These are phyloP conservation scores for Ilyonectria robusta DNA, from an alignment of 2,329 filamentous ascomycete genomes.

Conservation along the genomic window DNA sequence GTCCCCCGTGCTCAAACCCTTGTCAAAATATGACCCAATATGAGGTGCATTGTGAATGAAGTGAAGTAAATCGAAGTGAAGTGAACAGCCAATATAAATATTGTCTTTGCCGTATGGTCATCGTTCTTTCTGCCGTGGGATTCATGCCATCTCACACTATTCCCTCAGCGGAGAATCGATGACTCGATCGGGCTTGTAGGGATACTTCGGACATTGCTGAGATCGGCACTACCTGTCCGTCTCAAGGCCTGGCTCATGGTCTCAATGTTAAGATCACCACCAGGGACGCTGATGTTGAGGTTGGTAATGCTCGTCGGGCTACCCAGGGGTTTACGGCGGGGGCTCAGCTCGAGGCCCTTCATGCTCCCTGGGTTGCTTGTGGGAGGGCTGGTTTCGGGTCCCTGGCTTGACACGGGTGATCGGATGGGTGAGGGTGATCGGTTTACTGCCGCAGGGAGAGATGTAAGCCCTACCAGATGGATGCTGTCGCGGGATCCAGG, in stretches of 20 bases:
- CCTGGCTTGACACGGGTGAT: constrained; percentile 82
- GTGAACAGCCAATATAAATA: constrained; percentile 24
- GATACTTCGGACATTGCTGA: constrained; percentile 70
- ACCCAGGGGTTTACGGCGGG: constrained; percentile 70
- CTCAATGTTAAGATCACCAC: constrained; percentile 85
- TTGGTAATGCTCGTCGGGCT: constrained; percentile 73
- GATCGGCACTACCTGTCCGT: constrained; percentile 87
- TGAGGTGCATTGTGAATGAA: constrained; percentile 37
- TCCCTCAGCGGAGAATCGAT: constrained; percentile 48
- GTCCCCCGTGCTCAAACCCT: constrained; percentile 38
- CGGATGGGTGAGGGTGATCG: constrained; percentile 86
- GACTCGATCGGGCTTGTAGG: constrained; percentile 71
- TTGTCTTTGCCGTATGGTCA: constrained; percentile 39
- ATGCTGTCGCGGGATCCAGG: constrained; percentile 76
- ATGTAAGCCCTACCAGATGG: constrained; percentile 77
- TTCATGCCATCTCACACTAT: constrained; percentile 11
- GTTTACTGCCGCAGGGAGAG: constrained; percentile 67
- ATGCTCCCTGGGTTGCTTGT: constrained; percentile 82
- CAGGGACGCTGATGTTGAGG: constrained; percentile 56
- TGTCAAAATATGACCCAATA: constrained; percentile 36
- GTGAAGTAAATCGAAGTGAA: constrained; percentile 39
- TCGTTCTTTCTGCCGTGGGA: constrained; percentile 27
- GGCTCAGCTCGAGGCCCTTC: constrained; percentile 81
- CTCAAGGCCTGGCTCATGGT: constrained; percentile 93
- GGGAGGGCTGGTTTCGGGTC: constrained; percentile 77